These are phyloP conservation scores for Drechslerella stenobrocha DNA, from an alignment of 2,329 filamentous ascomycete genomes.

Conservation along the genomic window DNA sequence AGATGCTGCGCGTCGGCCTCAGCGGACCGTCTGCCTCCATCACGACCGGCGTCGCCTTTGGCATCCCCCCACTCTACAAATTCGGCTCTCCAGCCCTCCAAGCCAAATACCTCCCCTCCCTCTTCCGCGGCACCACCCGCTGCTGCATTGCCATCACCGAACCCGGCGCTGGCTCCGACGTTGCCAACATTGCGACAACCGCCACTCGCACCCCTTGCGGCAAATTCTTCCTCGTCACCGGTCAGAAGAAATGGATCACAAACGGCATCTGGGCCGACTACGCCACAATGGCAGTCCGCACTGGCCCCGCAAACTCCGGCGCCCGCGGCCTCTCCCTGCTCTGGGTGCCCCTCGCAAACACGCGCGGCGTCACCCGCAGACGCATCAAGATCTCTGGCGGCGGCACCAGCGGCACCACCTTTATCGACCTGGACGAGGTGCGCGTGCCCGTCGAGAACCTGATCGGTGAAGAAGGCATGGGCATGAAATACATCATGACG, in stretches of 20 bases:
- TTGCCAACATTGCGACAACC: constrained; percentile 71
- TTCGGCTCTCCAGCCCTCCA: constrained; percentile 67
- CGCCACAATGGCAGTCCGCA: constrained; percentile 72
- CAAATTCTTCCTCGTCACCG: constrained; percentile 71
- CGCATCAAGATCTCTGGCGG: constrained; percentile 69
- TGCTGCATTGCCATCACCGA: constrained; percentile 79
- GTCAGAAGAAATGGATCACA: constrained; percentile 80
- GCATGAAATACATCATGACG: constrained; percentile 75
- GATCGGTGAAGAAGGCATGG: constrained; percentile 69
- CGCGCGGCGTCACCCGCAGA: constrained; percentile 67
- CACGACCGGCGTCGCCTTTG: constrained; percentile 72
- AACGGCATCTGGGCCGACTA: constrained; percentile 73
- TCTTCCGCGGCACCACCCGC: constrained; percentile 68
- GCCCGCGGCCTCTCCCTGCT: constrained; percentile 67
- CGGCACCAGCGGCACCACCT: constrained; percentile 69
- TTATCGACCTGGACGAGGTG: constrained; percentile 75
- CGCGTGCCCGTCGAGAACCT: constrained; percentile 71
- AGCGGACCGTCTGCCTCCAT: constrained; percentile 67
- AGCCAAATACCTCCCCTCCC: constrained; percentile 68
- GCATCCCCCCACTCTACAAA: constrained; percentile 71
- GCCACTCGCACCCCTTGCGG: constrained; percentile 67
- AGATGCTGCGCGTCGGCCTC: constrained; percentile 68
- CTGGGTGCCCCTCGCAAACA: constrained; percentile 69
- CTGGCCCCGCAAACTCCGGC: constrained; percentile 64
- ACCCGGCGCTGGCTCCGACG: constrained; percentile 72